Evolutionary conservation across 345 rosid species (phyloP), one percentile per base, ranked within the genome.

Genomic region (Psidium friedrichsthalianum): DNA sequence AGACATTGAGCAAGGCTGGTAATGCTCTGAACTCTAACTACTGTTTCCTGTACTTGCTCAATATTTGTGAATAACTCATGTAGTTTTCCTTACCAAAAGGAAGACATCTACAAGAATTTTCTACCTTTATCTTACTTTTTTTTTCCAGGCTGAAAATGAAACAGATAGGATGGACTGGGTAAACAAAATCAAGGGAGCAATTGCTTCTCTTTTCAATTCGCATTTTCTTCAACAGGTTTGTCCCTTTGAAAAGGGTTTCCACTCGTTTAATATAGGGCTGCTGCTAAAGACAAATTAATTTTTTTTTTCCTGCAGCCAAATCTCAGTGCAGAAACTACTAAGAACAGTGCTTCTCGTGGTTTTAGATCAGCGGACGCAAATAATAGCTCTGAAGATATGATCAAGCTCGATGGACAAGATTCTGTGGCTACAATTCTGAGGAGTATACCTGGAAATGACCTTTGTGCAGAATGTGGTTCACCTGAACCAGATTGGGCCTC

Each of bases 401-500:
- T 52, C 54, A 87, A 87, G 86, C 84, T 85, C 55, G 85, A 86
- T 85, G 74, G 86, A 86, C 88, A 87, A 16, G 94, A 92, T 87
- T 87, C 86, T 85, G 95, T 93, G 78, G 88, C 90, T 83, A 29
- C 78, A 6, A 85, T 88, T 86, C 93, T 96, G 25, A 92, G 93
- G 90, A 86, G 84, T 84, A 93, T 96, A 91, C 93, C 95, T 56
- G 99, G 99, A 88, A 96, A 96, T 87, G 89, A 92, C 84, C 74
- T 88, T 80, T 96, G 99, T 91, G 99, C 95, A 86, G 98, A 96
- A 86, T 96, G 99, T 90, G 85, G 91, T 88, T 91, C 95, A 82
- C 91, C 91, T 86, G 95, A 91, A 40, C 98, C 99, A 18, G 95
- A 94, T 86, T 96, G 99, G 99, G 99, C 98, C 76, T 95, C 98